Evolutionary conservation across 331 rosid species (phyloP), one percentile per base, ranked within the genome.

Genomic region (Erythrophleum ivorense): DNA sequence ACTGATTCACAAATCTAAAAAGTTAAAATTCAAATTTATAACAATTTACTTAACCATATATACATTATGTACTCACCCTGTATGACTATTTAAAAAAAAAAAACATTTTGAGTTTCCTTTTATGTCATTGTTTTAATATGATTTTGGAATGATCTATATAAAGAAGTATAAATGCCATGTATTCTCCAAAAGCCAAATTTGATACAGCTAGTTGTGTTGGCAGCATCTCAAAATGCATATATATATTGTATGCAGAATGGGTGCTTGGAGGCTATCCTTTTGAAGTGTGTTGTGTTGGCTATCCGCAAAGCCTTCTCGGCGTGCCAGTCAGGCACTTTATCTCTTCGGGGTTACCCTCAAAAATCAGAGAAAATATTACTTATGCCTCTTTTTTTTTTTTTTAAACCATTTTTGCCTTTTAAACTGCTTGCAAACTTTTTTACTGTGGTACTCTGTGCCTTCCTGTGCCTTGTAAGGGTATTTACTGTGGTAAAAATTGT

Each of bases 171-270:
- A 45, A 76, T 78, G 75, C 46, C 85, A 85, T 85, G 71, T 83
- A 84, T 73, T 64, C 75, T 75, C 43, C 81, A 81, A 81, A 60
- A 29, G 85, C 83, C 86, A 84, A 82, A 49, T 15, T 18, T 65
- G 82, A 77, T 85, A 85, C 84, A 82, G 75, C 88, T 81, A 82
- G 71, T 79, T 76, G 59, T 49, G 68, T 59, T 83, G 84, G 89
- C 73, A 24, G 70, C 71, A 14, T 76, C 67, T 58, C 16, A 78
- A 79, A 63, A 58, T 60, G 80, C 53, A 53, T 48, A 52, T 76
- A n/a, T n/a, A 24, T 24, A 24, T 24, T 73, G 29, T 36, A 68
- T 63, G 52, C 48, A 43, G 9, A 73, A 18, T 74, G 58, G 60
- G 81, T 36, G 77, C 24, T 73, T 68, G 57, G 66, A 64, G 63